Evolutionary conservation across 1,284 basidiomycete genomes (phyloP), one percentile per base, ranked within the genome.

Genomic region (Ustilago nuda): DNA sequence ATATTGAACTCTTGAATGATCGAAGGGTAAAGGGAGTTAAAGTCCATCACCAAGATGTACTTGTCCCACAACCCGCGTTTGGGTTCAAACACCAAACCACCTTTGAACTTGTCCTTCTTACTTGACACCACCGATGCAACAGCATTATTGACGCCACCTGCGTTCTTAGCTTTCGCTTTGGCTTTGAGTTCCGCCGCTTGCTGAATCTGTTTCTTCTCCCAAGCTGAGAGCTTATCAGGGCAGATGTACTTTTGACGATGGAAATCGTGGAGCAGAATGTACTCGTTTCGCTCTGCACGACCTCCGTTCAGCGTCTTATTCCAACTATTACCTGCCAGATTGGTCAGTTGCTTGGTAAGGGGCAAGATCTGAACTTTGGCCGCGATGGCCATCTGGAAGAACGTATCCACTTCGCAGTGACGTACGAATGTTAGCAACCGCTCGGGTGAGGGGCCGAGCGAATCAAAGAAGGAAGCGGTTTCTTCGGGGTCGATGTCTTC

Each of bases 1-100:
- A 99, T 98, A 85, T 99, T 99, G 87, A 94, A 99, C 88, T 99
- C 97, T 83, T 99, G 97, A 66, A 99, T 99, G 88, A 99, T 99
- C 86, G 93, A 95, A 9, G 97, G 97, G 86, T 99, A 99, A 70
- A 99, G 89, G 80, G 95, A 98, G 88, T 99, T 99, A 91, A 99
- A 99, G 87, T 99, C 97, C 97, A 99, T 99, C 86, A 99, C 96
- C 33, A 99, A 89, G 86, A 99, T 93, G 85, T 91, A 97, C 82
- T 92, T 96, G 88, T 99, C 97, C 93, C 94, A 99, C 56, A 99
- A 88, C 6, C 95, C 95, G 66, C 94, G 89, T 87, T 98, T 97
- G 0, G 97, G 97, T 78, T 98, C 94, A 76, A 99, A 96, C 15
- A 99, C 97, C 56, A 98, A 89, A 88, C 97, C 97, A 84, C 97